A percentile compares a stretch with the other conserved stretches of the same genome.
phyloP scores from a whole-genome alignment of 306 rosid species.

The Malus asiatica region DNA sequence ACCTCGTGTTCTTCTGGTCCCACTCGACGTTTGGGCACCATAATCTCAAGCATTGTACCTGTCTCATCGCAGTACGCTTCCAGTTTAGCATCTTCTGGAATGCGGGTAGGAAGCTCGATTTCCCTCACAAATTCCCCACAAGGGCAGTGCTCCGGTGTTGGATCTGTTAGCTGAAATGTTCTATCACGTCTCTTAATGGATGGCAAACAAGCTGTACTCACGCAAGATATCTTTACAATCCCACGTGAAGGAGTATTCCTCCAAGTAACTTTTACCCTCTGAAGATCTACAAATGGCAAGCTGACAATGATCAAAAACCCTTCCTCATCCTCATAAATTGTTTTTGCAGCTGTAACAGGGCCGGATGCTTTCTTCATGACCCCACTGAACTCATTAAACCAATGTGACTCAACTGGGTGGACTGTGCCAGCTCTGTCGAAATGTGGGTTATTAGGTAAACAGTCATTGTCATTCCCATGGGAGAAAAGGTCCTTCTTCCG shows the following conservation, averaged over 20 bases:
- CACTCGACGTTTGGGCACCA: constrained; percentile 43
- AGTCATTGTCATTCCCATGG: constrained; percentile 33
- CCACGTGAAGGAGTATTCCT: constrained; percentile 48
- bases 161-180: constrained; percentile 58
- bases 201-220: constrained; percentile 44
- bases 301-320: constrained; percentile 52
- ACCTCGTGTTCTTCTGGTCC: constrained; percentile 66
- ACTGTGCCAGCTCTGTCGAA: constrained; percentile 31
- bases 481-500: constrained; percentile 47
- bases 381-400: constrained; percentile 47
- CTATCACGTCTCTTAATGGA: constrained; percentile 49
- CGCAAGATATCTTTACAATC: constrained; percentile 51
- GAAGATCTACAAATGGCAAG: constrained; percentile 53
- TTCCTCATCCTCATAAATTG: constrained; percentile 50
- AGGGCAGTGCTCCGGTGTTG: constrained; percentile 54
- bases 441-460: constrained; percentile 31
- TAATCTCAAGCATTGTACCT: constrained; percentile 52
- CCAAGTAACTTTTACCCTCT: constrained; percentile 57
- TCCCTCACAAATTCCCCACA: constrained; percentile 56
- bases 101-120: constrained; percentile 50
- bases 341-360: constrained; percentile 54
- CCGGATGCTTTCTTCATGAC: constrained; percentile 45
- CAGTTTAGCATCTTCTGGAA: constrained; percentile 56
- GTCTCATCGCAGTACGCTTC: constrained; percentile 59
- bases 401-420: constrained; percentile 38